These are phyloP conservation scores for Thoreauomyces humboldtii DNA, from an alignment of 192 early-diverging fungal species.

Conservation along the genomic window DNA sequence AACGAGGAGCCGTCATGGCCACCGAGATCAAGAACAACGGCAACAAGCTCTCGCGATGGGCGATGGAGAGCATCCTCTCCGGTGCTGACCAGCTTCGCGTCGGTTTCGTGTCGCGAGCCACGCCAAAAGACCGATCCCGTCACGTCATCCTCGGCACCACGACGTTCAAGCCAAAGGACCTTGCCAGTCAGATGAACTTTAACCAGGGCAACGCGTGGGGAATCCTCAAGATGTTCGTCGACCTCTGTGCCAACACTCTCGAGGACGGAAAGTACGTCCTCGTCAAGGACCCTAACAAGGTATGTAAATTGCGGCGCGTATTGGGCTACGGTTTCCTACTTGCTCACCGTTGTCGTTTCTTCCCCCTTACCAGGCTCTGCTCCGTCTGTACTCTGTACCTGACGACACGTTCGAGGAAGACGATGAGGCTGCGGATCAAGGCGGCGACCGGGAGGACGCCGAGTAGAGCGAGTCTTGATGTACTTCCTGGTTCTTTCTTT, in stretches of 20 bases:
- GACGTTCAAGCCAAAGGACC: constrained; percentile 84
- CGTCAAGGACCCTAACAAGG: constrained; percentile 95
- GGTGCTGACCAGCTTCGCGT: constrained; percentile 89
- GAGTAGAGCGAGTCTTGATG: no score
- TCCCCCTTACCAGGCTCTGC: constrained; percentile 49
- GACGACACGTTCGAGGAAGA: constrained; percentile 62
- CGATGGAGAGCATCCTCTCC: constrained; percentile 84
- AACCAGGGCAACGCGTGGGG: constrained; percentile 90
- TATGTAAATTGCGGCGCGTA: constrained; percentile 22
- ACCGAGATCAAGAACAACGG: constrained; percentile 98
- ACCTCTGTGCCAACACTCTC: constrained; percentile 70
- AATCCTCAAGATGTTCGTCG: constrained; percentile 90
- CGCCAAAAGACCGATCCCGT: constrained; percentile 72
- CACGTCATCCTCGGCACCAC: constrained; percentile 84
- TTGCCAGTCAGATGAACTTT: constrained; percentile 86
- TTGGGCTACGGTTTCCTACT: not conserved
- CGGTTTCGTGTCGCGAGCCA: constrained; percentile 75
- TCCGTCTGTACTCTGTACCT: constrained; percentile 80
- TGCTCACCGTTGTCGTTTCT: not conserved
- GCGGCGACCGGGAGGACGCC: constrained; percentile 44
- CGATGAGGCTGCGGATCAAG: constrained; percentile 23
- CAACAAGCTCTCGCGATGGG: constrained; percentile 92
- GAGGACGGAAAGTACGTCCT: constrained; percentile 95
- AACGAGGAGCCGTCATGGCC: constrained; percentile 93
- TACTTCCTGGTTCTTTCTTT: no score